Conservation (phyloP, 2,329 filamentous ascomycete genomes). For the Ophiobolus disseminans region DNA sequence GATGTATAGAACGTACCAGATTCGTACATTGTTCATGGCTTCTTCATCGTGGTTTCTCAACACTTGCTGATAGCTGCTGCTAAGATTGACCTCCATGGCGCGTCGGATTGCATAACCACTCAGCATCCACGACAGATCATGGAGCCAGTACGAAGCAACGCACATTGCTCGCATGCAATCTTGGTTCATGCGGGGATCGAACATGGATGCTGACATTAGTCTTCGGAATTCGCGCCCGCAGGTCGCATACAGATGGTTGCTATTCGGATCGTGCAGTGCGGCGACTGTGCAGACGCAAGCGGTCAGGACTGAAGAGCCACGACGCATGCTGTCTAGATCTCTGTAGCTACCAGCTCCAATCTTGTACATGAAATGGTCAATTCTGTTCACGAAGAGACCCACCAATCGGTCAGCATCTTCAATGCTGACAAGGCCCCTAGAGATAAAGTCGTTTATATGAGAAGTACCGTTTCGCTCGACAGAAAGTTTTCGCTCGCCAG, state of each 20-base stretch:
- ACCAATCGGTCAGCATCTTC: slow-evolving; percentile 54
- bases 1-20: slow-evolving; percentile 67
- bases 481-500: slow-evolving; percentile 42
- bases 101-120: slow-evolving; percentile 62
- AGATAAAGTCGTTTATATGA: slow-evolving; percentile 56
- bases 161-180: slow-evolving; percentile 67
- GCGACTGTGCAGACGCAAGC: slow-evolving; percentile 65
- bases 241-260: slow-evolving; percentile 58
- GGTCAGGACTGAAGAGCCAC: slow-evolving; percentile 62
- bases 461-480: neutral
- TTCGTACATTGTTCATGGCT: slow-evolving; percentile 60
- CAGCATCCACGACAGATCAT: slow-evolving; percentile 68
- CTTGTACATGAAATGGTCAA: slow-evolving; percentile 58
- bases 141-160: slow-evolving; percentile 68
- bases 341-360: slow-evolving; percentile 55
- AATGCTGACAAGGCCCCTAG: slow-evolving; percentile 55
- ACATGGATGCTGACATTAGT: slow-evolving; percentile 64
- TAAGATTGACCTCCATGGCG: slow-evolving; percentile 58
- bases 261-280: slow-evolving; percentile 64
- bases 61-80: slow-evolving; percentile 53
- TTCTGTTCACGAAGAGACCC: slow-evolving; percentile 51
- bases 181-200: slow-evolving; percentile 63
- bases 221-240: slow-evolving; percentile 66
- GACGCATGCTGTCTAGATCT: slow-evolving; percentile 56
- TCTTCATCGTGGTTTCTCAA: slow-evolving; percentile 52